Evolutionary conservation across 2,329 filamentous ascomycete genomes (phyloP), one percentile per base, ranked within the genome.

Genomic region (Diaporthe ilicicola): DNA sequence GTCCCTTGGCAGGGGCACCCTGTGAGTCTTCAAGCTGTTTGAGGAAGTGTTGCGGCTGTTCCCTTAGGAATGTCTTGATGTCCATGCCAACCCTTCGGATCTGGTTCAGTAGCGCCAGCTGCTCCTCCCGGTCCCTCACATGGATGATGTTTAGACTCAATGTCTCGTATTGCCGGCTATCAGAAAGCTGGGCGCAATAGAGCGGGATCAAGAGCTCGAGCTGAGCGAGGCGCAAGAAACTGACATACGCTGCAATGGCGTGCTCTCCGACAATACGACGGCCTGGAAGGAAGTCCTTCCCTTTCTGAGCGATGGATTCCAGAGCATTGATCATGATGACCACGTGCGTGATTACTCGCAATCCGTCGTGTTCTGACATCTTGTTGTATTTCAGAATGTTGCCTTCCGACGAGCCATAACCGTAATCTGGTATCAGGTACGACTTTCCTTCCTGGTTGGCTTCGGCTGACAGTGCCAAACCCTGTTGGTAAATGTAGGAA

Each of bases 151-250:
- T 92, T 66, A 90, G 88, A 70, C 92, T 93, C 61, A 99, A 86
- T 19, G 92, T 91, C 68, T 90, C 88, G 75, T 94, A 91, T 73
- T 88, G 87, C 73, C 92, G 87, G 15, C 89, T 84, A 8, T 86
- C 83, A 12, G 89, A 86, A 15, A 99, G 85, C 76, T 94, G 91
- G 10, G 94, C 94, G 73, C 93, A 95, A 80, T 99, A 99, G 0
- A 97, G 84, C 0, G 96, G 95, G 69, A 97, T 92, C 51, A 96
- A 83, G 73, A 95, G 91, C 71, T 92, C 90, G 68, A 96, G 89
- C 42, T 90, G 89, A 19, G 89, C 89, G 56, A 92, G 86, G 53
- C 93, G 90, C 46, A 99, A 83, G 72, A 93, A 91, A 76, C 93
- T 92, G 69, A 97, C 92, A 79, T 98, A 98, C 4, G 90, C 91